A percentile compares a stretch with the other conserved stretches of the same genome.
These are phyloP conservation scores for Wickerhamiella nectarea DNA, from an alignment of 805 yeast genomes.

Conservation along the genomic window DNA sequence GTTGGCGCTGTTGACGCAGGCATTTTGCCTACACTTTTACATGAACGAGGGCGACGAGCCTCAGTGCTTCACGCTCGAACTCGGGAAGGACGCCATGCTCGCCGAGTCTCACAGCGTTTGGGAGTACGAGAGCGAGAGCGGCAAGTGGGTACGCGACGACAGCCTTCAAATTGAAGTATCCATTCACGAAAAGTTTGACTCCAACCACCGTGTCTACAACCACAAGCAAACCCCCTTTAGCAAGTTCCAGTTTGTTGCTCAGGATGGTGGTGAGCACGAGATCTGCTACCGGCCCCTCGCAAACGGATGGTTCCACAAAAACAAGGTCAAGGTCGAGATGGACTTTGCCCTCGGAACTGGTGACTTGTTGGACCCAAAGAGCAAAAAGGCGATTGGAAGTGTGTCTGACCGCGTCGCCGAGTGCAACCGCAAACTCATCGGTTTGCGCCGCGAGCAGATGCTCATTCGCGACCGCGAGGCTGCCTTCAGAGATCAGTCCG, in stretches of 20 bases:
- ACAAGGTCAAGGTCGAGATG: conserved; percentile 52
- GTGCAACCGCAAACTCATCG: conserved; percentile 43
- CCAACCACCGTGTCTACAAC: conserved; percentile 59
- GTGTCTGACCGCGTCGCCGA: conserved; percentile 43
- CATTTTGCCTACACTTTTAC: conserved; percentile 50
- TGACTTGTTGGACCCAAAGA: conserved; percentile 47
- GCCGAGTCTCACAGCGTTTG: conserved; percentile 59
- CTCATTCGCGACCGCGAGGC: conserved; percentile 55
- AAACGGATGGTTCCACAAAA: conserved; percentile 49
- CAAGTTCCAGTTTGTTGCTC: conserved; percentile 67
- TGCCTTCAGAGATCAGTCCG: conserved; percentile 62
- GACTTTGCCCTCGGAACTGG: conserved; percentile 61
- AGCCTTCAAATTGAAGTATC: conserved; percentile 47
- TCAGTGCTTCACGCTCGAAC: conserved; percentile 73
- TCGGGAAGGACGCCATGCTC: conserved; percentile 64
- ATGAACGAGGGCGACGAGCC: conserved; percentile 54
- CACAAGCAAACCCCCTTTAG: conserved; percentile 51
- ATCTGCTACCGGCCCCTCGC: conserved; percentile 55
- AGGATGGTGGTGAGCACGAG: conserved; percentile 73
- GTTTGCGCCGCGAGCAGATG: conserved; percentile 51
- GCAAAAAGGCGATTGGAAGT: conserved; percentile 39
- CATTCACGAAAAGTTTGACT: conserved; percentile 72
- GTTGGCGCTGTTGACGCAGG: conserved; percentile 11
- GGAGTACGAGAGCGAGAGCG: conserved; percentile 39
- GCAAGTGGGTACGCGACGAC: conserved; percentile 40